Conservation (phyloP, 129 eudicot genomes). For the Ambrosia trifida region DNA sequence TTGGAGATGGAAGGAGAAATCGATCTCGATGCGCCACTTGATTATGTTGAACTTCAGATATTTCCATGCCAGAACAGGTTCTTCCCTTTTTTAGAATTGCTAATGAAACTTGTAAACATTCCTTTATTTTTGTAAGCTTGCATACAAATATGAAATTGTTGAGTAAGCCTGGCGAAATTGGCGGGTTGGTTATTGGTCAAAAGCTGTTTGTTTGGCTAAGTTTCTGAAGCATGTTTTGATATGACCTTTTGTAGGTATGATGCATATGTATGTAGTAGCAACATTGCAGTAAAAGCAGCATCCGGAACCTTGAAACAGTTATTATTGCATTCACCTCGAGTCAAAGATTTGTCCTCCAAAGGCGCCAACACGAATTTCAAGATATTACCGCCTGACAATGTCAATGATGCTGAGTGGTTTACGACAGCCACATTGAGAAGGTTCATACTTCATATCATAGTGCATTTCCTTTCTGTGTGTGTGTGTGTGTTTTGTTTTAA, state of each 20-base stretch:
- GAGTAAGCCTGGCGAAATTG: neutral
- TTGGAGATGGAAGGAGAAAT: constrained; percentile 58
- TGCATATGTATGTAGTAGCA: constrained; percentile 44
- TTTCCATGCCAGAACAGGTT: constrained; percentile 80
- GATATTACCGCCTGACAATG: constrained; percentile 47
- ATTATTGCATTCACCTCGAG: constrained; percentile 53
- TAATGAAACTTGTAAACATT: neutral
- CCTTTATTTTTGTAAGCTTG: neutral
- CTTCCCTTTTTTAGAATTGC: constrained; percentile 6
- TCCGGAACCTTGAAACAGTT: constrained; percentile 69
- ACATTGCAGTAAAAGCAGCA: constrained; percentile 47
- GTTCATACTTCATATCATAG: constrained; percentile 47
- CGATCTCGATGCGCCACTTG: constrained; percentile 63
- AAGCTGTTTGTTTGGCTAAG: constrained; percentile 19
- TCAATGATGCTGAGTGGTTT: constrained; percentile 59
- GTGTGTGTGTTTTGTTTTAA: neutral
- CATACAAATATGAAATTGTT: neutral
- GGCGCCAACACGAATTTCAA: constrained; percentile 61
- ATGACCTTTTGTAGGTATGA: constrained; percentile 62
- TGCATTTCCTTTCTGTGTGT: constrained; percentile 6
- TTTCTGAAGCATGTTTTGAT: neutral
- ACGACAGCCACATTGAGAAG: constrained; percentile 72
- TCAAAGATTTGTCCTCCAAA: constrained; percentile 49
- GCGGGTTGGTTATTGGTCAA: no score
- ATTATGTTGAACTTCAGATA: constrained; percentile 65